Percentiles rank a stretch among this genome's conserved stretches.
Conservation (phyloP, 345 rosid species). For the Lagerstroemia speciosa region DNA sequence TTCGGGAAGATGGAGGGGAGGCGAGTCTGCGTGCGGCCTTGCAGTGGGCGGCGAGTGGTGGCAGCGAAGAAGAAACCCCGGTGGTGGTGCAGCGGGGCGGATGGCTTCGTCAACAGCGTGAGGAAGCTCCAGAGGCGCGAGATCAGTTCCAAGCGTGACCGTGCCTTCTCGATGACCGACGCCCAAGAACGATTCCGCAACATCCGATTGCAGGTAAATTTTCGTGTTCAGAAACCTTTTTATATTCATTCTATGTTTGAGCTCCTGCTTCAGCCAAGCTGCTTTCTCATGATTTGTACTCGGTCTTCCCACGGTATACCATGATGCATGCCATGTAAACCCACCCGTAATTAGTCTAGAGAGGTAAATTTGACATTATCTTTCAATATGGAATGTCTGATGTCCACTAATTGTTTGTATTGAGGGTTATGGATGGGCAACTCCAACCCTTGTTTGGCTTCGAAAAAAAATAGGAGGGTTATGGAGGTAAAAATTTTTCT, state of each 20-base stretch:
- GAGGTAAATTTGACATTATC: too few species aligned
- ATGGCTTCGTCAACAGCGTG: constrained; percentile 61
- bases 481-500: too few species aligned
- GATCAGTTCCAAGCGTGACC: constrained; percentile 64
- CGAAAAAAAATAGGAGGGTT: too few species aligned
- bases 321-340: too few species aligned
- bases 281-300: too few species aligned
- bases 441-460: too few species aligned
- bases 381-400: too few species aligned
- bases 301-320: too few species aligned
- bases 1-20: constrained; percentile 26
- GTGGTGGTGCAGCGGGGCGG: constrained; percentile 24
- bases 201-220: constrained; percentile 56
- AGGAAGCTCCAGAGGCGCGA: constrained; percentile 82
- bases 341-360: too few species aligned
- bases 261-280: neutral
- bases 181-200: constrained; percentile 85
- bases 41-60: constrained; percentile 46
- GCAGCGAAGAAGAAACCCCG: constrained; percentile 46
- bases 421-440: too few species aligned
- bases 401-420: too few species aligned
- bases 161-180: constrained; percentile 66
- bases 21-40: constrained; percentile 52
- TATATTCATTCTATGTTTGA: neutral
- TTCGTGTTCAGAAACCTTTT: neutral